A percentile compares a stretch with the other conserved stretches of the same genome.
Evolutionary conservation across 2,329 filamentous ascomycete genomes (phyloP).

Genomic region (Alternaria tenuissima): DNA sequence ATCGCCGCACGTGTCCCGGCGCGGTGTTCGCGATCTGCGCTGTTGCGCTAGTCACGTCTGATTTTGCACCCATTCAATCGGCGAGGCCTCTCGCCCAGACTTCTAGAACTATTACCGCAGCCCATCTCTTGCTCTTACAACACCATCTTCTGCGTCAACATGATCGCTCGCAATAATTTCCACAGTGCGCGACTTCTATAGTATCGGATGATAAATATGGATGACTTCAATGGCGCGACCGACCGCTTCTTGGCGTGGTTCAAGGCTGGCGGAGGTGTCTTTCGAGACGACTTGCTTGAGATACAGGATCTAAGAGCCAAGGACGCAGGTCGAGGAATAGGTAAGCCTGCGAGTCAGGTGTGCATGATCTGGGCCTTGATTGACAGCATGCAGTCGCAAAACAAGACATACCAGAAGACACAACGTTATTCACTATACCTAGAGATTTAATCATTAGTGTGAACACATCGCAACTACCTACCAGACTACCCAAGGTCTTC

Average conservation of each 20-base stretch:
- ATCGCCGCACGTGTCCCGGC: neutral
- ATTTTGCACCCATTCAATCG: neutral
- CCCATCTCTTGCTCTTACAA: neutral
- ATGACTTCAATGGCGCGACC: slow-evolving; percentile 26
- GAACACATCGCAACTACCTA: slow-evolving; percentile 26
- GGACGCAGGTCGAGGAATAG: slow-evolving; percentile 34
- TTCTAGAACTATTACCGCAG: accelerated
- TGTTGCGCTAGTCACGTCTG: neutral
- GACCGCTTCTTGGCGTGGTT: slow-evolving; percentile 32
- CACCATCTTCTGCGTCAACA: neutral
- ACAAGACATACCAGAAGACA: slow-evolving; percentile 26
- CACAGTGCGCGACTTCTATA: neutral
- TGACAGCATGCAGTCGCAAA: slow-evolving; percentile 22
- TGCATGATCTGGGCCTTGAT: accelerated
- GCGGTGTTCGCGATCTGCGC: neutral
- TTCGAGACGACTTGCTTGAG: slow-evolving; percentile 31
- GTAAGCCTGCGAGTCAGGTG: slow-evolving; percentile 5
- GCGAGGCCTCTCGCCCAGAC: neutral
- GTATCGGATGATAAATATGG: slow-evolving; percentile 6
- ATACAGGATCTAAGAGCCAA: slow-evolving; percentile 28
- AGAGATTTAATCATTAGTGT: slow-evolving; percentile 31
- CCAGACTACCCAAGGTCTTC: slow-evolving; percentile 27
- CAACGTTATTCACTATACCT: slow-evolving; percentile 31
- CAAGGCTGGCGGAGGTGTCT: slow-evolving; percentile 29
- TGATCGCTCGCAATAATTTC: neutral